Conservation (phyloP, 495 filamentous ascomycete genomes). For the Mytilinidion resinicola region DNA sequence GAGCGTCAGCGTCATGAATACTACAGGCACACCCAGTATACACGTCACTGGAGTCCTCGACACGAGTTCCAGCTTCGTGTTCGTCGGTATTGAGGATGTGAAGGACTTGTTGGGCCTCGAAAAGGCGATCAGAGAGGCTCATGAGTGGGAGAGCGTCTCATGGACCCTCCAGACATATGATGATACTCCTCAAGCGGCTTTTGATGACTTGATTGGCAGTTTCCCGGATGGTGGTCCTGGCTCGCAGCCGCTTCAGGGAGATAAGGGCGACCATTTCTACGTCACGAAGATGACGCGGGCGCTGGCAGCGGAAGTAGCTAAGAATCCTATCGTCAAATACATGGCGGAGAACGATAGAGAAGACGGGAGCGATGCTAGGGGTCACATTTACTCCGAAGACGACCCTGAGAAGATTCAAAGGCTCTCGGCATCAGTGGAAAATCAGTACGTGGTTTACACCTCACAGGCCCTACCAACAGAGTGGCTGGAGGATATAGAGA, state of each 20-base stretch:
- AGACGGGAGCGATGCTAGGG: background rate
- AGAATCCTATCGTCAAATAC: background rate
- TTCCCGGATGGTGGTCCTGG: background rate
- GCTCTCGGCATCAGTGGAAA: background rate
- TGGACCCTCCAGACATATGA: background rate
- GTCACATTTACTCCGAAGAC: background rate
- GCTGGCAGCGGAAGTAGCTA: background rate
- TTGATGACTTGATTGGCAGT: background rate
- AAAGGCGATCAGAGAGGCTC: background rate
- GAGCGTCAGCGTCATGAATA: background rate
- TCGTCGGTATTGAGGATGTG: background rate
- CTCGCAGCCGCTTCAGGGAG: background rate
- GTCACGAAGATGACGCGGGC: background rate
- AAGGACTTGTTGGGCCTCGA: background rate
- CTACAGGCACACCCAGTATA: background rate
- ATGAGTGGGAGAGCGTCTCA: background rate
- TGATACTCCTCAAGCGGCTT: background rate
- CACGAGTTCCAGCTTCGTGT: background rate
- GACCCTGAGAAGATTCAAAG: background rate
- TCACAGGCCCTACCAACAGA: background rate
- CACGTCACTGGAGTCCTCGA: background rate
- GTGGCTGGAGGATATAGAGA: background rate
- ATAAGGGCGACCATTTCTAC: background rate
- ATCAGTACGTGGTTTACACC: conserved; percentile 10
- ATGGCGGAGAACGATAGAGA: background rate